phyloP scores from a whole-genome alignment of 2,329 filamentous ascomycete species.

The Hypoxylon sp. region DNA sequence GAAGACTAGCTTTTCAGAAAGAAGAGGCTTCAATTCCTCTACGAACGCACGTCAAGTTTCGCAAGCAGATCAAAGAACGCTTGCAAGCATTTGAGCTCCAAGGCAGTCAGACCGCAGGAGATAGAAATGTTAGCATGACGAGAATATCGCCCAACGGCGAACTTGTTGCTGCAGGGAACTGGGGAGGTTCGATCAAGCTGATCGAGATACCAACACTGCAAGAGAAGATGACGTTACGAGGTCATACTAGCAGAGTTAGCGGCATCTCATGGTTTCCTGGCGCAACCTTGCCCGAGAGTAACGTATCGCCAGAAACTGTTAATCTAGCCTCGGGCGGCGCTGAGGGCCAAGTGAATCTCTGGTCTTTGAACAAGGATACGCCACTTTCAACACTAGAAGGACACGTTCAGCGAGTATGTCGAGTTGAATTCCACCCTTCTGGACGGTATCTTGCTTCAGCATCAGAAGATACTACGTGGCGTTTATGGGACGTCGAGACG shows the following conservation, averaged over 20 bases:
- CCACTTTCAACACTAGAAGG: conserved; percentile 86
- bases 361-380: conserved; percentile 89
- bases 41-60: conserved; percentile 91
- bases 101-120: conserved; percentile 92
- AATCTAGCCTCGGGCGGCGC: conserved; percentile 94
- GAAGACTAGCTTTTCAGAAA: conserved; percentile 82
- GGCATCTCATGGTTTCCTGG: conserved; percentile 92
- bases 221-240: conserved; percentile 81
- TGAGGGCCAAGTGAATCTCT: conserved; percentile 89
- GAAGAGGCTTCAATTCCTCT: conserved; percentile 86
- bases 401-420: conserved; percentile 88
- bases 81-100: conserved; percentile 89
- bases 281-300: conserved; percentile 79
- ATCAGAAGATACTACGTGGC: conserved; percentile 96
- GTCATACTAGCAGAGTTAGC: conserved; percentile 90
- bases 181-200: conserved; percentile 90
- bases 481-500: conserved; percentile 89
- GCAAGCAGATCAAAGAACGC: conserved; percentile 88
- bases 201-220: conserved; percentile 87
- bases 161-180: conserved; percentile 90
- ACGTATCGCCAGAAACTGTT: conserved; percentile 78
- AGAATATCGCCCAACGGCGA: conserved; percentile 90
- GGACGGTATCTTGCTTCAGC: conserved; percentile 92
- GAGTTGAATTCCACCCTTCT: conserved; percentile 94
- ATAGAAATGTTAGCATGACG: conserved; percentile 91